Percentiles rank a stretch among this genome's conserved stretches.
phyloP scores from a whole-genome alignment of 345 rosid species.

The Citrus medica region DNA sequence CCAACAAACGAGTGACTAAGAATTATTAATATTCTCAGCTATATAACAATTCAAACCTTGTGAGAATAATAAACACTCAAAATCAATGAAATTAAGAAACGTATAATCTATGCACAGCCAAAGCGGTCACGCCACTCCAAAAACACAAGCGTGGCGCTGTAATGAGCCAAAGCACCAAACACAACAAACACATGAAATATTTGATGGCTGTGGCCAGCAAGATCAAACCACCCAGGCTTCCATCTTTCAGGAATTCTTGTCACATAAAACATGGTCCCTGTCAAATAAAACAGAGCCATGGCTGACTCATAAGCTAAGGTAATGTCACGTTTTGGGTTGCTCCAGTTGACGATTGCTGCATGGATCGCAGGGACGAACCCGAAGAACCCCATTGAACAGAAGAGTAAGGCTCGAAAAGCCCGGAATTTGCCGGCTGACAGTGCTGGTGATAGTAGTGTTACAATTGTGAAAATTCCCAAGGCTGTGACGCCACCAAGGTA shows the following conservation, averaged over 20 bases:
- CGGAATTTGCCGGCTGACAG: slow-evolving; percentile 58
- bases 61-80: background rate
- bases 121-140: slow-evolving; percentile 69
- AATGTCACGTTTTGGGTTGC: slow-evolving; percentile 53
- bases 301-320: slow-evolving; percentile 61
- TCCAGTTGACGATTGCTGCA: slow-evolving; percentile 63
- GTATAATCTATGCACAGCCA: slow-evolving; percentile 32
- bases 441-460: slow-evolving; percentile 62
- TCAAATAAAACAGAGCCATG: slow-evolving; percentile 76
- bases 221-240: slow-evolving; percentile 84
- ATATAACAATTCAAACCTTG: background rate
- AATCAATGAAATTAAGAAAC: background rate
- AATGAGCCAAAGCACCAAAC: slow-evolving; percentile 89
- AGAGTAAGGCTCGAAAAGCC: slow-evolving; percentile 62
- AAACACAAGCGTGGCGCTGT: slow-evolving; percentile 69
- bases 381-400: slow-evolving; percentile 75
- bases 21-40: background rate
- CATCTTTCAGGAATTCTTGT: slow-evolving; percentile 73
- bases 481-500: slow-evolving; percentile 73
- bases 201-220: slow-evolving; percentile 88
- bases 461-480: slow-evolving; percentile 71
- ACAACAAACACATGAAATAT: slow-evolving; percentile 85
- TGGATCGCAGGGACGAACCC: slow-evolving; percentile 73
- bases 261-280: slow-evolving; percentile 69
- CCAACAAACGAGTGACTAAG: no score